Evolutionary conservation across 1,284 basidiomycete species (phyloP), one percentile per base, ranked within the genome.

Genomic region (Coniophora puteana): DNA sequence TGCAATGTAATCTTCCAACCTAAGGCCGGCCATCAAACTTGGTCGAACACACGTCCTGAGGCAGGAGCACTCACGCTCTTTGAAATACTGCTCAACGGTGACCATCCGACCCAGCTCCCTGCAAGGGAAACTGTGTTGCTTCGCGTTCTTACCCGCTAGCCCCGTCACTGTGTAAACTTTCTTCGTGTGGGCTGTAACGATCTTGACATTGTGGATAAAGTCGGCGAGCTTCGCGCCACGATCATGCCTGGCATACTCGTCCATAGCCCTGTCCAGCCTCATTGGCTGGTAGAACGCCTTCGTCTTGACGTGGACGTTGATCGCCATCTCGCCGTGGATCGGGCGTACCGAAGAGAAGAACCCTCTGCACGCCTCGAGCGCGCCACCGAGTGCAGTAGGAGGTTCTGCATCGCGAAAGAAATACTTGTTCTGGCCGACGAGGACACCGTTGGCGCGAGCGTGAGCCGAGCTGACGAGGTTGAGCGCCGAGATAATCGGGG

Each of bases 321-420:
- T 80, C 82, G 87, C 83, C 23, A 89, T 66, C 47, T 84, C 80
- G 32, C 77, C 76, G 56, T 82, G 79, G 2, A 79, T 64, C 2
- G 85, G 82, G 7, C 86, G 76, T 30, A 86, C 83, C 5, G 84
- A 88, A 3, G 82, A 77, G 54, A 82, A 89, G 57, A 84, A 89
- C 0, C 86, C 86, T 52, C 76, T 70, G 66, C 76, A 83, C 1
- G 80, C 85, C 50, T 83, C 72, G 10, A 88, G 68, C 7, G 78
- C 74, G 23, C 53, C 57, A 1, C 38, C 48, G 3, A 57, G 54
- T 20, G 58, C 40, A 20, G 25, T 13, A 5, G 54, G 56, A 18
- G 17, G 12, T 1, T 25, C 24, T 16, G 51, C 53, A 8, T 34
- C 30, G 21, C 46, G 36, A 5, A 59, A 58, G 61, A 77, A 78